phyloP scores from a whole-genome alignment of 176 grass and related monocot genomes.

The Leersia perrieri region DNA sequence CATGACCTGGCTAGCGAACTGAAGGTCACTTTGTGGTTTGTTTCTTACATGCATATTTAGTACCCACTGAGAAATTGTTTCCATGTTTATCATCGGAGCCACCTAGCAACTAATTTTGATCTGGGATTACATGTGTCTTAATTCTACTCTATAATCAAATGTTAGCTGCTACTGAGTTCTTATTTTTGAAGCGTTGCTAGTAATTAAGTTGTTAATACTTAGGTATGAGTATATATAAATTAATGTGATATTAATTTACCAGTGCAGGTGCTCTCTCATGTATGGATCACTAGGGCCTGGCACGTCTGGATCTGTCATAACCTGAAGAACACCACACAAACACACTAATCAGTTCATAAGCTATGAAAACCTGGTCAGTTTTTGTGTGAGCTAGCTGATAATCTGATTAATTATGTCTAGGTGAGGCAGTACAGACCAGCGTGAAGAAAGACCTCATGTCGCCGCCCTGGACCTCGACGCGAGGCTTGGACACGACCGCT shows the following conservation, averaged over 20 bases:
- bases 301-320: slow-evolving; percentile 96
- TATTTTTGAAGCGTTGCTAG: too few species aligned
- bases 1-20: too few species aligned
- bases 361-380: neutral
- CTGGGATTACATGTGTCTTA: neutral
- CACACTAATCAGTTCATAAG: neutral
- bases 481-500: slow-evolving; percentile 55
- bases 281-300: slow-evolving; percentile 95
- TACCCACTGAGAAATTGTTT: neutral
- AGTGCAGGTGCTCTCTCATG: slow-evolving; percentile 85
- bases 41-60: neutral
- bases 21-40: neutral
- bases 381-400: neutral
- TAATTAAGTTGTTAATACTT: too few species aligned
- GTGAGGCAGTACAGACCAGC: slow-evolving; percentile 47
- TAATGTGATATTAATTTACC: slow-evolving; percentile 49
- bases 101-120: neutral
- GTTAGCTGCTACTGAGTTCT: neutral
- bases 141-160: neutral
- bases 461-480: slow-evolving; percentile 75
- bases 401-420: neutral
- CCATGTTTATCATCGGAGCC: neutral
- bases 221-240: too few species aligned
- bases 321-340: slow-evolving; percentile 37
- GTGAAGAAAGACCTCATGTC: slow-evolving; percentile 93